A percentile compares a stretch with the other conserved stretches of the same genome.
These are phyloP conservation scores for Vicia villosa DNA, from an alignment of 306 rosid species.

Conservation along the genomic window DNA sequence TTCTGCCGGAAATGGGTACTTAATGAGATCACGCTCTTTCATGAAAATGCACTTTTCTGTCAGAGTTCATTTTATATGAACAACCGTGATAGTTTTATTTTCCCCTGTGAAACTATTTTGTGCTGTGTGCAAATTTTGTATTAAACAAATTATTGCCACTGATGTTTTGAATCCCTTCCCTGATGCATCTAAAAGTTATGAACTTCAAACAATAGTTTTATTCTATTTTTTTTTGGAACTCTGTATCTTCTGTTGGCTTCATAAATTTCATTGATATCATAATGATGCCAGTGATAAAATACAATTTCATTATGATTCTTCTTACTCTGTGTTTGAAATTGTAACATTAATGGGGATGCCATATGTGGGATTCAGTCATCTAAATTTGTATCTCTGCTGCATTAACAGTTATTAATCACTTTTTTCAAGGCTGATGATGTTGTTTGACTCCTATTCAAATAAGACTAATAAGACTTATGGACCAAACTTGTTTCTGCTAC, in stretches of 20 bases:
- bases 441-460: neutral
- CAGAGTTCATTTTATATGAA: neutral
- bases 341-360: slow-evolving; percentile 1
- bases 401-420: slow-evolving; percentile 20
- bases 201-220: neutral
- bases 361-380: slow-evolving; percentile 12
- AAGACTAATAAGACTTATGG: slow-evolving; percentile 5
- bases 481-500: slow-evolving; percentile 36
- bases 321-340: slow-evolving; percentile 1
- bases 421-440: slow-evolving; percentile 29
- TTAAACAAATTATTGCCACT: neutral
- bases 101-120: slow-evolving; percentile 1
- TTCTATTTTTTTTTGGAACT: too few relatives aligned
- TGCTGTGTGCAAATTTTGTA: neutral
- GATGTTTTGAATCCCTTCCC: neutral
- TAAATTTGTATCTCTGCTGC: slow-evolving; percentile 17
- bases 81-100: slow-evolving; percentile 4
- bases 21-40: slow-evolving; percentile 24
- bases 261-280: neutral
- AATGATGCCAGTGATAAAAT: neutral
- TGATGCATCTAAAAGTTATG: slow-evolving; percentile 9
- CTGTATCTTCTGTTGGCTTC: too few relatives aligned
- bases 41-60: slow-evolving; percentile 31
- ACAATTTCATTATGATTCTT: slow-evolving; percentile 23
- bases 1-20: slow-evolving; percentile 87